A percentile compares a stretch with the other conserved stretches of the same genome.
phyloP scores from a whole-genome alignment of 2,329 filamentous ascomycete genomes.

The Zymoseptoria ardabiliae region DNA sequence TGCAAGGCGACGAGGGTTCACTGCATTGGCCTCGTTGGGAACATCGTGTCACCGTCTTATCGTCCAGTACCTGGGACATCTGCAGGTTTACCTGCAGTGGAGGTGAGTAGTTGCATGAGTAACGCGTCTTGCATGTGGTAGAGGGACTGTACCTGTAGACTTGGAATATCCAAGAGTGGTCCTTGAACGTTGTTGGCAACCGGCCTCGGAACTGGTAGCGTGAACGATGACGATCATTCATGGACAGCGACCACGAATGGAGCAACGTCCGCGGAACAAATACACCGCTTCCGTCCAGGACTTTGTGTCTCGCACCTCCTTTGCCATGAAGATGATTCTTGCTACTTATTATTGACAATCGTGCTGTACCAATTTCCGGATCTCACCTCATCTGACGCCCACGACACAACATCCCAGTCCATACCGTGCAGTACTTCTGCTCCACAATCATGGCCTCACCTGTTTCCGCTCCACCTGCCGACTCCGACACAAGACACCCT shows the following conservation, averaged over 20 bases:
- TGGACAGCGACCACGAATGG: neutral
- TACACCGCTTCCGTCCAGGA: neutral
- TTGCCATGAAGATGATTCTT: neutral
- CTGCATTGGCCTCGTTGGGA: neutral
- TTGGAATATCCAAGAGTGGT: neutral
- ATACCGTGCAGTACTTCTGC: neutral
- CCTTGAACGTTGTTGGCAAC: neutral
- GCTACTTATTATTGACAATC: neutral
- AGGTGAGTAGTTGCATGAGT: neutral
- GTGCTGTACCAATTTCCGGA: too few relatives aligned
- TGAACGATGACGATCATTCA: neutral
- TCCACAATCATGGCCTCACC: neutral
- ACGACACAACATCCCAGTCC: neutral
- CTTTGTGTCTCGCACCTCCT: neutral
- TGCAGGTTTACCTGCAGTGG: neutral
- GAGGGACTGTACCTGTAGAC: neutral
- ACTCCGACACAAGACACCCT: neutral
- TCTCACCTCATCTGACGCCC: neutral
- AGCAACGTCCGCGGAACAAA: neutral
- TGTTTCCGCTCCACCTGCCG: neutral
- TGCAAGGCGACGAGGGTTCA: neutral
- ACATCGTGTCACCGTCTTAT: neutral
- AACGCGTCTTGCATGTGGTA: neutral
- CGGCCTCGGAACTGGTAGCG: neutral
- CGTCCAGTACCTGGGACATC: neutral